phyloP scores from a whole-genome alignment of 2,329 filamentous ascomycete genomes.

The Pestalotiopsis sp. region DNA sequence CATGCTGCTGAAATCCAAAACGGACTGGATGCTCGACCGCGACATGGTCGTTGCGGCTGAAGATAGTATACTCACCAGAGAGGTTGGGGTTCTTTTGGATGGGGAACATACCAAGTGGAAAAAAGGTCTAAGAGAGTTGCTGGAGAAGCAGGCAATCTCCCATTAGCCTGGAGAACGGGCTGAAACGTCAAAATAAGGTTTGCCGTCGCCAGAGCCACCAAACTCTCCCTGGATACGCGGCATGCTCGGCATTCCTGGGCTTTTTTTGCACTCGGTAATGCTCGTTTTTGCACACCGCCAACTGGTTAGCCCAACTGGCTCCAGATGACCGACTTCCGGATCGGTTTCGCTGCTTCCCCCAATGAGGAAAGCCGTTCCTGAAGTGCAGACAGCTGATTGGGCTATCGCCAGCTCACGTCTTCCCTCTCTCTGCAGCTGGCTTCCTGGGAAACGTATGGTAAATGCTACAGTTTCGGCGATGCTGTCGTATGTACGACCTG shows the following conservation, averaged over 20 bases:
- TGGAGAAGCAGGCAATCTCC: background rate
- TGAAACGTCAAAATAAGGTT: conserved; percentile 6
- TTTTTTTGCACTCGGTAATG: background rate
- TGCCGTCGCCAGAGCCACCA: background rate
- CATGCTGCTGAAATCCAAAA: background rate
- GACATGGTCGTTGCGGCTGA: background rate
- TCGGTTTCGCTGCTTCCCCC: background rate
- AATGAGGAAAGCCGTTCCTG: background rate
- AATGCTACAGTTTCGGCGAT: background rate
- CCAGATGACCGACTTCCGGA: background rate
- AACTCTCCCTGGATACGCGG: background rate
- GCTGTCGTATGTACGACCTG: background rate
- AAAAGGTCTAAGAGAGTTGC: background rate
- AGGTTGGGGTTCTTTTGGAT: background rate
- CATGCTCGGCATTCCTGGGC: background rate
- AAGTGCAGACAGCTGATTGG: background rate
- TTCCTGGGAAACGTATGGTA: background rate
- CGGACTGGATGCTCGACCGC: background rate
- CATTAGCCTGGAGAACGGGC: background rate
- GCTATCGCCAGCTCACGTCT: background rate
- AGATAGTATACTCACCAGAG: background rate
- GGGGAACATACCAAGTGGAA: background rate
- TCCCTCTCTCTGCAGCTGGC: background rate
- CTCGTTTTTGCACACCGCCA: background rate
- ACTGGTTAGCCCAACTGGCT: background rate